These are phyloP conservation scores for Silene uniflora DNA, from an alignment of 148 eudicot species.

Conservation along the genomic window DNA sequence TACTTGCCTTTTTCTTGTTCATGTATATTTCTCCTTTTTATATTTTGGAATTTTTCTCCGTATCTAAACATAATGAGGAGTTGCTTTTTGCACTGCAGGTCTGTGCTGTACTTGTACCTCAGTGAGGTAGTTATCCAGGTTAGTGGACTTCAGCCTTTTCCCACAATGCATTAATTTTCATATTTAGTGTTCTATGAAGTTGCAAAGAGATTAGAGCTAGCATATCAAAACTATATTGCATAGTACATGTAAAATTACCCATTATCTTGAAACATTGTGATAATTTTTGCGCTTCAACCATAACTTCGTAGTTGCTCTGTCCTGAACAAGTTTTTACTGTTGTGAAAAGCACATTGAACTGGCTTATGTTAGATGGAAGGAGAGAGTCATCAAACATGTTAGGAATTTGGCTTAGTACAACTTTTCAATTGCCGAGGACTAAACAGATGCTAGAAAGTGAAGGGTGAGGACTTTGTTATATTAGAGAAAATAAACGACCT, in stretches of 20 bases:
- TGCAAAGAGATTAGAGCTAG: background rate
- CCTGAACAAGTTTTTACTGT: background rate
- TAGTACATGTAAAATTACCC: background rate
- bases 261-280: background rate
- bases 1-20: background rate
- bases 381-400: background rate
- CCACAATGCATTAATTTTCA: background rate
- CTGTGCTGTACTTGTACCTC: conserved; percentile 53
- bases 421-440: background rate
- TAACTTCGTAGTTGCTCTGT: background rate
- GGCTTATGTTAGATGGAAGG: background rate
- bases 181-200: background rate
- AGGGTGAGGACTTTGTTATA: conserved; percentile 1
- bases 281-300: background rate
- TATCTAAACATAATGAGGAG: background rate
- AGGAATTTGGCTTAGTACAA: background rate
- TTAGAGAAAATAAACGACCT: background rate
- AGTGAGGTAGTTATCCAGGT: conserved; percentile 86
- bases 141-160: conserved; percentile 24
- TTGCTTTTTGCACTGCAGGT: conserved; percentile 52
- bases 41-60: background rate
- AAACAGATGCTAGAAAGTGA: background rate
- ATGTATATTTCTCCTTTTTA: background rate
- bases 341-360: background rate
- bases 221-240: background rate